Percentiles rank a stretch among this genome's conserved stretches.
Conservation (phyloP, 345 rosid species). For the Erucastrum elatum region DNA sequence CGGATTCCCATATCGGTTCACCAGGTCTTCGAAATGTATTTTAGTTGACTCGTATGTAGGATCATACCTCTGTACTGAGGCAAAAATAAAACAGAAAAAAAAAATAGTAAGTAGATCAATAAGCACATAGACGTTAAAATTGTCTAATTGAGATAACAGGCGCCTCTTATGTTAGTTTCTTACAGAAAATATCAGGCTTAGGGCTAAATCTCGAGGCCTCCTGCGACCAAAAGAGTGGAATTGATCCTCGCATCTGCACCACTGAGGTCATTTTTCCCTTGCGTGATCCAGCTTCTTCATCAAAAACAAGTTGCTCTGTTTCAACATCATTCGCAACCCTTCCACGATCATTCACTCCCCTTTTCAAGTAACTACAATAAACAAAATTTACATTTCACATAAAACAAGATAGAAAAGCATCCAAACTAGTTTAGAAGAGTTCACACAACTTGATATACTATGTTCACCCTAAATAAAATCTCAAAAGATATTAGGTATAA, state of each 20-base stretch:
- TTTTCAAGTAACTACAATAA: conserved; percentile 80
- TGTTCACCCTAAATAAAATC: neutral
- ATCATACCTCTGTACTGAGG: conserved; percentile 92
- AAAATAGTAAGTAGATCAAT: conserved; percentile 2
- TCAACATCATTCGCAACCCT: conserved; percentile 99
- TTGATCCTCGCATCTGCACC: conserved; percentile 99
- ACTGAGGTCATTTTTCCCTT: conserved; percentile 98
- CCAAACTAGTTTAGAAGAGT: conserved; percentile 22
- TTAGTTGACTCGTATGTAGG: conserved; percentile 93
- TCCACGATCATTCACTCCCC: conserved; percentile 97
- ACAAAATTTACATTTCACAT: neutral
- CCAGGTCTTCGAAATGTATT: conserved; percentile 91
- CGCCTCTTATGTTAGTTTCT: conserved; percentile 34
- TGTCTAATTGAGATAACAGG: conserved; percentile 14
- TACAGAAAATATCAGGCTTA: conserved; percentile 96
- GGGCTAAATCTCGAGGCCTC: conserved; percentile 98
- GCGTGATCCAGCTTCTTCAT: conserved; percentile 90
- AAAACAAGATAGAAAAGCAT: conserved; percentile 4
- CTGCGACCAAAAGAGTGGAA: conserved; percentile 99
- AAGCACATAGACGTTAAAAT: conserved; percentile 4
- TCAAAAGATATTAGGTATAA: neutral
- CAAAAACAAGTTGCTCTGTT: conserved; percentile 94
- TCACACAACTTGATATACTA: neutral
- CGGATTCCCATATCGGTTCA: conserved; percentile 33
- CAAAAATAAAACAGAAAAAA: conserved; percentile 17